Evolutionary conservation across 2,329 filamentous ascomycete genomes (phyloP).

Genomic region (Pyrenochaeta sp.): DNA sequence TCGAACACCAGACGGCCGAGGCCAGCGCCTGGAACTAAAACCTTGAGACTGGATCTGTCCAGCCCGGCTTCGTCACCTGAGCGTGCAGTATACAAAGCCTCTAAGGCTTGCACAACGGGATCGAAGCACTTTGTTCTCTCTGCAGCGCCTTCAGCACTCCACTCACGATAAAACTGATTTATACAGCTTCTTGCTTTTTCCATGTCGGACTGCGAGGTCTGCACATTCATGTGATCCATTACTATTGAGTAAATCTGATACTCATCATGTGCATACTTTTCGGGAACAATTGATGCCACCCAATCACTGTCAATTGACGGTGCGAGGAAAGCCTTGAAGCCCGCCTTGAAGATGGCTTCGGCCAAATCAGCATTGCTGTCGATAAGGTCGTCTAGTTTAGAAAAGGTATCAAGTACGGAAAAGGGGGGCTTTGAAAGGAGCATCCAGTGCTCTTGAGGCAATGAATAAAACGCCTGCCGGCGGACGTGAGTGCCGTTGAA

Average conservation of each 20-base stretch:
- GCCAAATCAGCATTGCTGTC: conserved; percentile 86
- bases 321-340: conserved; percentile 44
- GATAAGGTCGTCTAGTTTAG: conserved; percentile 84
- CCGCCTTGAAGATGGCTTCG: conserved; percentile 72
- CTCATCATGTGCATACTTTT: conserved; percentile 37
- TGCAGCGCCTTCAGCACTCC: conserved; percentile 76
- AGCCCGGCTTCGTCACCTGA: conserved; percentile 18
- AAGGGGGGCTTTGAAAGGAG: conserved; percentile 83
- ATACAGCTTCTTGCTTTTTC: conserved; percentile 94
- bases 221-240: conserved; percentile 71
- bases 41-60: conserved; percentile 58
- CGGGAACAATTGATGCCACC: conserved; percentile 40
- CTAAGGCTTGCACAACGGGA: conserved; percentile 73
- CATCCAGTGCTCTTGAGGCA: conserved; percentile 83
- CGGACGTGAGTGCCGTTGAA: conserved; percentile 90
- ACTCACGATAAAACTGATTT: conserved; percentile 93
- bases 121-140: conserved; percentile 82
- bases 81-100: conserved; percentile 51
- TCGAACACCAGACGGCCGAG: conserved; percentile 91
- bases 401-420: conserved; percentile 79
- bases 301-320: conserved; percentile 41
- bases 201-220: conserved; percentile 76
- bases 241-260: conserved; percentile 51
- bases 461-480: conserved; percentile 89
- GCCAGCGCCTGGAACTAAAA: conserved; percentile 90